phyloP scores from a whole-genome alignment of 352 stramenopile genomes.

The Pythium apleroticum region DNA sequence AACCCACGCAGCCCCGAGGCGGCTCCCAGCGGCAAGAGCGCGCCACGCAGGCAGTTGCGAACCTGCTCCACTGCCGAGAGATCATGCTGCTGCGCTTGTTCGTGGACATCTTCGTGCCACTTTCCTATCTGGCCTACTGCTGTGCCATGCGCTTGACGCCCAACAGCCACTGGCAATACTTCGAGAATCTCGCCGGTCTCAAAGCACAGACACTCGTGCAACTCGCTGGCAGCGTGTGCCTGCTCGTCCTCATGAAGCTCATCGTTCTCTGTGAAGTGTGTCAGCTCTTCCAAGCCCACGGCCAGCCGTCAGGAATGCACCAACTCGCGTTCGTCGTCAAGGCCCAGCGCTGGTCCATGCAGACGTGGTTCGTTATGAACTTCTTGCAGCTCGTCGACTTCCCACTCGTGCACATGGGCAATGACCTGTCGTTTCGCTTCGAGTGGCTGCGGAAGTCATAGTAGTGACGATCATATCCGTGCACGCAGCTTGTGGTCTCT shows the following conservation, averaged over 20 bases:
- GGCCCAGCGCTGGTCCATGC: slow-evolving; percentile 16
- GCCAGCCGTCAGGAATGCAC: background rate
- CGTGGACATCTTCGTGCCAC: slow-evolving; percentile 21
- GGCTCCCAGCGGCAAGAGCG: background rate
- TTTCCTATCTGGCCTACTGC: slow-evolving; percentile 15
- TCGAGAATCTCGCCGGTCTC: background rate
- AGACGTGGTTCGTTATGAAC: slow-evolving; percentile 12
- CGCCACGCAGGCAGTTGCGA: background rate
- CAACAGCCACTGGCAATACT: slow-evolving; percentile 1
- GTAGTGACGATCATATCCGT: no score
- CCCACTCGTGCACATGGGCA: slow-evolving; percentile 20
- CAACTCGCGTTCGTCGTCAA: slow-evolving; percentile 17
- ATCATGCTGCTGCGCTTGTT: slow-evolving; percentile 20
- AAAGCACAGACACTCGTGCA: background rate
- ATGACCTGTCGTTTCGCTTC: slow-evolving; percentile 22
- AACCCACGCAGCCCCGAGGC: background rate
- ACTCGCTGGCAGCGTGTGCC: background rate
- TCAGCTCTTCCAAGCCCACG: background rate
- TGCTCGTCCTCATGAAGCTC: slow-evolving; percentile 6
- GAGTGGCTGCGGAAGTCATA: slow-evolving; percentile 12
- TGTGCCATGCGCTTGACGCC: background rate
- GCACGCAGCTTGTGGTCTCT: no score
- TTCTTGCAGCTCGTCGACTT: slow-evolving; percentile 15
- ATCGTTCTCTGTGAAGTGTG: background rate
- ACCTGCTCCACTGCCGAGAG: slow-evolving; percentile 23